These are phyloP conservation scores for Penicillium desertorum DNA, from an alignment of 495 filamentous ascomycete species.

Conservation along the genomic window DNA sequence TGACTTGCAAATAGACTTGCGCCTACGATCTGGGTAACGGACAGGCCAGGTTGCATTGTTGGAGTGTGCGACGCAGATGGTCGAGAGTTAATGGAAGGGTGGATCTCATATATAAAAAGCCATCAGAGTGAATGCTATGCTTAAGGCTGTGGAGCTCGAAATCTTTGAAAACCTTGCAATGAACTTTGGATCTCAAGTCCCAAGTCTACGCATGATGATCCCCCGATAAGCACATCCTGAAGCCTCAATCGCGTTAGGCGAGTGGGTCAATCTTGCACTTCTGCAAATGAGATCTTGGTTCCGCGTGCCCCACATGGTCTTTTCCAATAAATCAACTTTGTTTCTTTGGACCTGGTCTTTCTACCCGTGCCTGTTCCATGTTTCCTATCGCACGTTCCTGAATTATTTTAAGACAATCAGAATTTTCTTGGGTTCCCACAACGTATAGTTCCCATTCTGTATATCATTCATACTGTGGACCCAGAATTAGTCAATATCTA, in stretches of 20 bases:
- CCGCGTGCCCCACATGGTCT: neutral
- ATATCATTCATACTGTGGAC: neutral
- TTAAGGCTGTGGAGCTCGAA: neutral
- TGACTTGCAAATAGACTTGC: neutral
- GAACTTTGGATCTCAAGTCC: neutral
- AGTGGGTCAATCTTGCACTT: neutral
- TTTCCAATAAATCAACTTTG: neutral
- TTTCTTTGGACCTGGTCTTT: neutral
- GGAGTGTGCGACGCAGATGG: neutral
- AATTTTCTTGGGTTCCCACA: neutral
- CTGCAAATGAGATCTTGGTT: constrained; percentile 5
- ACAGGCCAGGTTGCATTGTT: constrained; percentile 3
- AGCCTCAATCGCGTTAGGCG: neutral
- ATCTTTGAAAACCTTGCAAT: constrained; percentile 1
- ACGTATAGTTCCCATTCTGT: neutral
- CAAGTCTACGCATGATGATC: constrained; percentile 6
- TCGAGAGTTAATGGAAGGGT: neutral
- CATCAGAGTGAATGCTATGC: neutral
- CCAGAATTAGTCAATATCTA: neutral
- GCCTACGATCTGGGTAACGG: neutral
- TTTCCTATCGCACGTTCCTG: neutral
- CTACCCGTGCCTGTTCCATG: constrained; percentile 6
- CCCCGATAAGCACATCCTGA: constrained; percentile 6
- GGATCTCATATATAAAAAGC: neutral
- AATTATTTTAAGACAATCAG: neutral